Evolutionary conservation across 2,329 filamentous ascomycete species (phyloP).

Genomic region (Alternaria viburni): DNA sequence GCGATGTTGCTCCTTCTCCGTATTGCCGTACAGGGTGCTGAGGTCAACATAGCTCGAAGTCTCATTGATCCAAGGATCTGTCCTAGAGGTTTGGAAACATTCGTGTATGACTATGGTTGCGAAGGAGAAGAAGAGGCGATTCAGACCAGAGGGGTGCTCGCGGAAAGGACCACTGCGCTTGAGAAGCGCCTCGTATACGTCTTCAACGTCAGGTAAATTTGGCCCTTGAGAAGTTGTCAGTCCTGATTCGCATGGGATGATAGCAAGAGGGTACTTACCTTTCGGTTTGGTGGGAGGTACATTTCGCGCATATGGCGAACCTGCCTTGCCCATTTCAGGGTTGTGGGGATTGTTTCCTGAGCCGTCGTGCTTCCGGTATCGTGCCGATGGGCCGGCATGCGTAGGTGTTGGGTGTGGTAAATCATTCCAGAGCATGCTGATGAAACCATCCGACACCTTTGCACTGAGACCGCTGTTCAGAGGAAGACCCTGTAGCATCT

Average conservation of each 20-base stretch:
- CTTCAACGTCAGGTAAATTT: slow-evolving; percentile 67
- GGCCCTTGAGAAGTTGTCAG: slow-evolving; percentile 27
- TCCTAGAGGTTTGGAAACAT: slow-evolving; percentile 68
- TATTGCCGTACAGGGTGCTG: slow-evolving; percentile 72
- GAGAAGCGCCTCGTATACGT: slow-evolving; percentile 68
- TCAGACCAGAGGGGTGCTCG: slow-evolving; percentile 72
- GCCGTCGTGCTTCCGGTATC: slow-evolving; percentile 50
- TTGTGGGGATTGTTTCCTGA: slow-evolving; percentile 58
- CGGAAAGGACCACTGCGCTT: slow-evolving; percentile 64
- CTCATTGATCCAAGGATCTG: slow-evolving; percentile 66
- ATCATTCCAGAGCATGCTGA: slow-evolving; percentile 60
- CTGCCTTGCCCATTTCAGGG: slow-evolving; percentile 61
- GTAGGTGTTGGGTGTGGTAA: slow-evolving; percentile 59
- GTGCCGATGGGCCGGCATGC: slow-evolving; percentile 53
- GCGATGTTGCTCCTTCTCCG: slow-evolving; percentile 67
- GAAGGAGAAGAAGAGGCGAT: slow-evolving; percentile 73
- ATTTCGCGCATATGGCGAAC: slow-evolving; percentile 62
- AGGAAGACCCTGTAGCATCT: slow-evolving; percentile 60
- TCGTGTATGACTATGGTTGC: slow-evolving; percentile 69
- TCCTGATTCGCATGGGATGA: neutral
- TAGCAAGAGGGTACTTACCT: slow-evolving; percentile 31
- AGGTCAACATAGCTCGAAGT: slow-evolving; percentile 78
- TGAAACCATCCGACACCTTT: slow-evolving; percentile 59
- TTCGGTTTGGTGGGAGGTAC: slow-evolving; percentile 61
- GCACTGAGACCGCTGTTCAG: slow-evolving; percentile 57